Evolutionary conservation across 257 asterid genomes (phyloP).

Genomic region (Leptodermis oblonga): DNA sequence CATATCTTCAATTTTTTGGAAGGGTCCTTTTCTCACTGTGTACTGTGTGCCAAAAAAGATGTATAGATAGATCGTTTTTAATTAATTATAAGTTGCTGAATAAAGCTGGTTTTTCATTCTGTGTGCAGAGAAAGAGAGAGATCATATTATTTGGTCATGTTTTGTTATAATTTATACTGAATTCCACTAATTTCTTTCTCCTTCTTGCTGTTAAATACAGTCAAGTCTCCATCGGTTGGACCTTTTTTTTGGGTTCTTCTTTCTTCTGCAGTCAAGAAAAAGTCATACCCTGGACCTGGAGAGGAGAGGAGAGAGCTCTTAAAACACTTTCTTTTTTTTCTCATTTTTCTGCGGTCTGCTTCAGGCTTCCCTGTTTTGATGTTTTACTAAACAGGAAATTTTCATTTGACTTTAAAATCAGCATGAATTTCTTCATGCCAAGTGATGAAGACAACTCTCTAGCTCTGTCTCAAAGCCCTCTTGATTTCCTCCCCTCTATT

Average conservation of each 20-base stretch:
- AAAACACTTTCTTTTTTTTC: no score
- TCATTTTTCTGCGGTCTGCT: no score
- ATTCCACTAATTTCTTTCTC: conserved; percentile 15
- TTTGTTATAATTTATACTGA: conserved; percentile 23
- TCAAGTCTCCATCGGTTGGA: conserved; percentile 64
- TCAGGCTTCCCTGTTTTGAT: conserved; percentile 15
- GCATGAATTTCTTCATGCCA: neutral
- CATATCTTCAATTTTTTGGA: conserved; percentile 5
- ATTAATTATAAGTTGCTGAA: conserved; percentile 28
- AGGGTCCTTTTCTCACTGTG: conserved; percentile 3
- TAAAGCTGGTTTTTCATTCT: conserved; percentile 61
- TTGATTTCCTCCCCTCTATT: conserved; percentile 20
- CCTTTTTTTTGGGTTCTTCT: conserved; percentile 30
- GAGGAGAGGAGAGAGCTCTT: conserved; percentile 2
- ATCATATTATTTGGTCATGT: conserved; percentile 34
- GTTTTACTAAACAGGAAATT: conserved; percentile 7
- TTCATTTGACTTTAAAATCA: conserved; percentile 9
- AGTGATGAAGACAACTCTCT: conserved; percentile 55
- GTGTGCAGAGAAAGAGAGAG: conserved; percentile 25
- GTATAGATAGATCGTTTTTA: no score
- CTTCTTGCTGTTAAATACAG: conserved; percentile 23
- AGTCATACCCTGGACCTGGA: conserved; percentile 30
- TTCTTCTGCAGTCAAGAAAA: conserved; percentile 47
- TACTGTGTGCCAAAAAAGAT: conserved; percentile 11
- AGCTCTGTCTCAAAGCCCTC: conserved; percentile 26